These are phyloP conservation scores for Periglandula ipomoeae DNA, from an alignment of 2,329 filamentous ascomycete species.

Conservation along the genomic window DNA sequence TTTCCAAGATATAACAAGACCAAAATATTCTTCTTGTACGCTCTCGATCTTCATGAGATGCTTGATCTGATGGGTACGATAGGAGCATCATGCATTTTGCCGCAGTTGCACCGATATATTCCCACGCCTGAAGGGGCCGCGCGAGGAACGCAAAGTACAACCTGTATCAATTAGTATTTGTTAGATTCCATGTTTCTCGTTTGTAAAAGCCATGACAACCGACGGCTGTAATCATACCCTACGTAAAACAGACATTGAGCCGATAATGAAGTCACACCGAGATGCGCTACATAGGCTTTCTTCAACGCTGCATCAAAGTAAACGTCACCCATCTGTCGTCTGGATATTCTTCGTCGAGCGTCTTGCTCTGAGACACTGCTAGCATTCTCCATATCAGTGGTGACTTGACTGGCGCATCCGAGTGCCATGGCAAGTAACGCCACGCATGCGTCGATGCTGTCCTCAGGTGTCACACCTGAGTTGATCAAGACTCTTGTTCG, in stretches of 20 bases:
- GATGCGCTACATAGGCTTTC: constrained; percentile 35
- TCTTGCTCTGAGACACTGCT: constrained; percentile 16
- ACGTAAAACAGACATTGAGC: constrained; percentile 42
- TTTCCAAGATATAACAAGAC: constrained; percentile 46
- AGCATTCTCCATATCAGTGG: constrained; percentile 17
- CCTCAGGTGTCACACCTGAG: constrained; percentile 25
- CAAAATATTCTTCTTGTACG: constrained; percentile 43
- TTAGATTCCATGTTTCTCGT: neutral
- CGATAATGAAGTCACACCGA: constrained; percentile 34
- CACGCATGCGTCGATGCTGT: constrained; percentile 30
- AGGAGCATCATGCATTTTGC: constrained; percentile 40
- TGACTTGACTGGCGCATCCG: constrained; percentile 35
- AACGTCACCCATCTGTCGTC: constrained; percentile 28
- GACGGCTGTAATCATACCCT: constrained; percentile 26
- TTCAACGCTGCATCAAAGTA: constrained; percentile 39
- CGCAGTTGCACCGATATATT: constrained; percentile 38
- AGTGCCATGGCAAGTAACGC: constrained; percentile 37
- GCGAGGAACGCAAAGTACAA: constrained; percentile 42
- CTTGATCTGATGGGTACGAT: constrained; percentile 29
- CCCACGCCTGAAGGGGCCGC: constrained; percentile 42
- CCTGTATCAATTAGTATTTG: constrained; percentile 13
- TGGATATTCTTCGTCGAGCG: constrained; percentile 19
- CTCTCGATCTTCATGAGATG: constrained; percentile 32
- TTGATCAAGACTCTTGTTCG: constrained; percentile 23
- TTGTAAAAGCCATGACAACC: too few species aligned